phyloP scores from a whole-genome alignment of 371 early-diverging fungal species.

The Furculomyces boomerangus region DNA sequence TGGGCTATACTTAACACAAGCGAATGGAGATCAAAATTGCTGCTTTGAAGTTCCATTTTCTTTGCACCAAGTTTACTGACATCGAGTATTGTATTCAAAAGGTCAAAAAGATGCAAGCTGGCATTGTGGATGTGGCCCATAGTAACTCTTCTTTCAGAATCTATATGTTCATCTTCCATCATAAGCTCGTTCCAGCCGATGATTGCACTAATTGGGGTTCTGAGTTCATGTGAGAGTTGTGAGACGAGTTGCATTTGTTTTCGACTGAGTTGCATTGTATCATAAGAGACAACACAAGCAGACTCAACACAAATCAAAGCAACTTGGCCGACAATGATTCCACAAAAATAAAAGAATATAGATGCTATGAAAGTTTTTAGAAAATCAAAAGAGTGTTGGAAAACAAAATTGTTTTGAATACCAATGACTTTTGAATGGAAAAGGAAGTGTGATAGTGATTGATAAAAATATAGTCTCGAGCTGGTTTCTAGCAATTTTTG shows the following conservation, averaged over 20 bases:
- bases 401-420: not conserved
- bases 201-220: conserved; percentile 23
- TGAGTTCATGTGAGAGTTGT: conserved; percentile 4
- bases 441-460: not conserved
- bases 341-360: not conserved
- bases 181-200: conserved; percentile 26
- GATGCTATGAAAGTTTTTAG: not conserved
- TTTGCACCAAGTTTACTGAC: conserved; percentile 24
- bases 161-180: conserved; percentile 21
- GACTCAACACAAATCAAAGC: not conserved
- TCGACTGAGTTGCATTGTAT: not conserved
- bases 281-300: not conserved
- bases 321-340: not conserved
- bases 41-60: conserved; percentile 18
- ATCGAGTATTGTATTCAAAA: conserved; percentile 24
- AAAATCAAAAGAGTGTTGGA: not conserved
- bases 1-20: conserved; percentile 20
- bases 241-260: conserved; percentile 3
- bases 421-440: not conserved
- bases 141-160: conserved; percentile 13
- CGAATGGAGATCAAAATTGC: conserved; percentile 20
- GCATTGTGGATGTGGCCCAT: conserved; percentile 23
- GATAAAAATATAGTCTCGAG: not conserved
- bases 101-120: conserved; percentile 17
- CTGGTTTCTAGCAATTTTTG: not conserved